Base-by-base conservation (phyloP, 805 yeast species). In the Lipomyces lipofer region DNA sequence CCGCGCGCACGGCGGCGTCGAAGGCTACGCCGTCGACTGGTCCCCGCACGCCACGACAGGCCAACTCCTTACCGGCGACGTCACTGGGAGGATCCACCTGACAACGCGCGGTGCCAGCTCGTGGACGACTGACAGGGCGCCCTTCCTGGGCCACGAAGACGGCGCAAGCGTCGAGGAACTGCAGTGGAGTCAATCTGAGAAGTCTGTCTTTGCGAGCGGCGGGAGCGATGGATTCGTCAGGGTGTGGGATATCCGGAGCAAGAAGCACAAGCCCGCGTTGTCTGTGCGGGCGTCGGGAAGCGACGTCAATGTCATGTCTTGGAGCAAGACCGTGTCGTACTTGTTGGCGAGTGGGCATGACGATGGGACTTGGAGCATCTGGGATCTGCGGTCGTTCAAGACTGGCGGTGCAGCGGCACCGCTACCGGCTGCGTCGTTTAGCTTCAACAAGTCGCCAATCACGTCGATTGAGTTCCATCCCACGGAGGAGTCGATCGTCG, bases 11-110 rank as follows among this genome's bases (percentile, higher is more conserved):
- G 97, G 97, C 22, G 85, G 85, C 62, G 95, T 88, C n/a, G 99
- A 94, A 74, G 98, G 99, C 32, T 94, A 89, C 67, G 99, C 97
- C 13, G 71, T 94, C 43, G 99, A 92, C 71, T 94, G 99, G 99
- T 88, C 96, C 1, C 96, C 97, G 40, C 73, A 86, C 60, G 80
- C 83, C 56, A 78, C 78, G 61, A 81, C 88, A 2, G 98, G 98
- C 21, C 58, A 53, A 38, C 74, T 94, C 58, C 76, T 94, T 53
- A 81, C 95, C 2, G 99, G 99, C 65, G 99, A 94, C 69, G 76
- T 88, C 61, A 74, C 86, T 19, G 99, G 99, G 48, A 78, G 92
- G 66, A 80, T 92, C 38, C 86, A 79, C 70, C 74, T 85, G 51
- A 90, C 98, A 6, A 77, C 81, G 49, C 81, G 96, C 69, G 86